phyloP scores from a whole-genome alignment of 352 stramenopile species.

The Phytophthora pini region DNA sequence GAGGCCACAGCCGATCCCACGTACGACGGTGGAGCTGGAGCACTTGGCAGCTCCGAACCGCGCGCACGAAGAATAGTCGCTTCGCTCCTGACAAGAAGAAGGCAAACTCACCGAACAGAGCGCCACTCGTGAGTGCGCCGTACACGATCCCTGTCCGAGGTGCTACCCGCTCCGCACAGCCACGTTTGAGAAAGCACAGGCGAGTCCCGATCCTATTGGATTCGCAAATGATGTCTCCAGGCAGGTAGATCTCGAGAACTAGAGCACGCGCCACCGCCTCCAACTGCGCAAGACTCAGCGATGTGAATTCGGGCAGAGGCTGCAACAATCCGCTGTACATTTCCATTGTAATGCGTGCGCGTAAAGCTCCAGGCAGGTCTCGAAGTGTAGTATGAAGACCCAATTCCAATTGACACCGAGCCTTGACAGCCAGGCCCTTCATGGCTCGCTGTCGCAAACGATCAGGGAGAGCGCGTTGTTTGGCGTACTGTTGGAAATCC shows the following conservation, averaged over 20 bases:
- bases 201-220: constrained; percentile 44
- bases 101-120: constrained; percentile 65
- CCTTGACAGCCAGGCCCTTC: constrained; percentile 64
- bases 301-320: constrained; percentile 43
- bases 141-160: constrained; percentile 50
- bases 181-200: constrained; percentile 61
- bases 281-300: constrained; percentile 50
- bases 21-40: constrained; percentile 56
- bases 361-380: constrained; percentile 51
- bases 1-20: constrained; percentile 66
- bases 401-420: constrained; percentile 54
- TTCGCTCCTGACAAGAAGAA: constrained; percentile 65
- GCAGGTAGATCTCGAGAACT: constrained; percentile 69
- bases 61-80: constrained; percentile 52
- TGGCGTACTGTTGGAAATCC: constrained; percentile 77
- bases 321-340: constrained; percentile 54
- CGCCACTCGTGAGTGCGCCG: constrained; percentile 31
- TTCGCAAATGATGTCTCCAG: constrained; percentile 67
- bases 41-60: constrained; percentile 66
- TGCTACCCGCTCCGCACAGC: constrained; percentile 52
- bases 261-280: constrained; percentile 57
- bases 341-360: constrained; percentile 52
- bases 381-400: constrained; percentile 45
- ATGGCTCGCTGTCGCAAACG: constrained; percentile 50
- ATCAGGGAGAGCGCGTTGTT: constrained; percentile 52